Evolutionary conservation across 495 filamentous ascomycete genomes (phyloP).

Genomic region (Xylaria flabelliformis): DNA sequence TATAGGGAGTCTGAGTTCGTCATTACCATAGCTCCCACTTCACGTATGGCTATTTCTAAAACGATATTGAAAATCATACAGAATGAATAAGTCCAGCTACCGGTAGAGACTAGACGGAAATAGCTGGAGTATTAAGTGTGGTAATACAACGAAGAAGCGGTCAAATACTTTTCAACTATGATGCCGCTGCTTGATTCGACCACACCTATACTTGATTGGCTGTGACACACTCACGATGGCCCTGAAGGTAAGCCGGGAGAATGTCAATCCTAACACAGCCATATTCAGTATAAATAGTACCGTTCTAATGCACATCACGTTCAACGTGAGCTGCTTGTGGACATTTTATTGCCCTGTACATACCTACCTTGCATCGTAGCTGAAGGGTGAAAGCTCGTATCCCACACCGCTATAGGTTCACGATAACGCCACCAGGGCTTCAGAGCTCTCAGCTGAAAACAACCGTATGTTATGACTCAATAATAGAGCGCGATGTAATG

Average conservation of each 20-base stretch:
- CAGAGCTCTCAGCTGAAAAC: background rate
- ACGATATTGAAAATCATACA: background rate
- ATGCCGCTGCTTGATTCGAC: background rate
- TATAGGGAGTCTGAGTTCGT: background rate
- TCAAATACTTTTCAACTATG: background rate
- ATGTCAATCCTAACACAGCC: background rate
- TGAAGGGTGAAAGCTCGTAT: constrained; percentile 16
- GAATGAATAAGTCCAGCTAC: background rate
- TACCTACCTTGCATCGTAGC: constrained; percentile 3
- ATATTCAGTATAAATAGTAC: background rate
- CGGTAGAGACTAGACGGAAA: background rate
- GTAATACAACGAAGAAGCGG: background rate
- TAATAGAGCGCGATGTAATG: background rate
- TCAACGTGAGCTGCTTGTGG: background rate
- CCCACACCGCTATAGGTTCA: background rate
- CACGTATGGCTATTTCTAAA: background rate
- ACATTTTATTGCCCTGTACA: background rate
- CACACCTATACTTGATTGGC: background rate
- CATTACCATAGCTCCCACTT: background rate
- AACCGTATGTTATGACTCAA: background rate
- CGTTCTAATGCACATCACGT: background rate
- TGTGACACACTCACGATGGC: background rate
- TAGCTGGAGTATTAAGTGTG: background rate
- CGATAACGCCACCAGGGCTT: background rate
- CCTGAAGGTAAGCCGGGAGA: constrained; percentile 15